Evolutionary conservation across 2,329 filamentous ascomycete genomes (phyloP).

Genomic region (Tolypocladium tropicale): DNA sequence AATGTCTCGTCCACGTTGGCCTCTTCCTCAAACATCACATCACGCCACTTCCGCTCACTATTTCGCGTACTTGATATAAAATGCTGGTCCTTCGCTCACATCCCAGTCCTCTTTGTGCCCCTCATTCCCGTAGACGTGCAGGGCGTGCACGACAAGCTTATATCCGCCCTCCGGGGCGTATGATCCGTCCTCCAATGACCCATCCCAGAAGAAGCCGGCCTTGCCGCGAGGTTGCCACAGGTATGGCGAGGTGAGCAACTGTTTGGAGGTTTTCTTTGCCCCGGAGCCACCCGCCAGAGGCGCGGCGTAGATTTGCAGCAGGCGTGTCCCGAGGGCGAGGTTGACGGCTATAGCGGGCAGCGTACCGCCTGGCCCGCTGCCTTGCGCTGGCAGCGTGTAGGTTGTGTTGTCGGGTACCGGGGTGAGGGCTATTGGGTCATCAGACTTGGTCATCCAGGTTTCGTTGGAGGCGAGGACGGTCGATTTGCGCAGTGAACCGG

Average conservation of each 20-base stretch:
- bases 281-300: slow-evolving; percentile 16
- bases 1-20: too few relatives aligned
- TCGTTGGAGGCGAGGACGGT: slow-evolving; percentile 9
- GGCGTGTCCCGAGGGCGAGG: slow-evolving; percentile 34
- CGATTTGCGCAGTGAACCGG: slow-evolving; percentile 19
- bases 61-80: slow-evolving; percentile 27
- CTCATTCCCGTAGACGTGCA: slow-evolving; percentile 40
- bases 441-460: slow-evolving; percentile 10
- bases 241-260: slow-evolving; percentile 6
- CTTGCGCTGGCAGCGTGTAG: slow-evolving; percentile 26
- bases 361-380: slow-evolving; percentile 14
- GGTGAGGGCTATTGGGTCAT: background rate
- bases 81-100: slow-evolving; percentile 25
- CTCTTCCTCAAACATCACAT: too few relatives aligned
- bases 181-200: slow-evolving; percentile 32
- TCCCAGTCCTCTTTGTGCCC: slow-evolving; percentile 34
- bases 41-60: too few relatives aligned
- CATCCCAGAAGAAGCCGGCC: slow-evolving; percentile 28
- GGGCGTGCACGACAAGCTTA: slow-evolving; percentile 35
- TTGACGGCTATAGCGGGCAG: slow-evolving; percentile 29
- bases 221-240: slow-evolving; percentile 16
- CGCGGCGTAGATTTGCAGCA: slow-evolving; percentile 33
- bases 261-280: too few relatives aligned
- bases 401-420: slow-evolving; percentile 22
- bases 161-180: slow-evolving; percentile 40